Evolutionary conservation across 2,329 filamentous ascomycete genomes (phyloP), one percentile per base, ranked within the genome.

Genomic region (Neopestalotiopsis clavispora): DNA sequence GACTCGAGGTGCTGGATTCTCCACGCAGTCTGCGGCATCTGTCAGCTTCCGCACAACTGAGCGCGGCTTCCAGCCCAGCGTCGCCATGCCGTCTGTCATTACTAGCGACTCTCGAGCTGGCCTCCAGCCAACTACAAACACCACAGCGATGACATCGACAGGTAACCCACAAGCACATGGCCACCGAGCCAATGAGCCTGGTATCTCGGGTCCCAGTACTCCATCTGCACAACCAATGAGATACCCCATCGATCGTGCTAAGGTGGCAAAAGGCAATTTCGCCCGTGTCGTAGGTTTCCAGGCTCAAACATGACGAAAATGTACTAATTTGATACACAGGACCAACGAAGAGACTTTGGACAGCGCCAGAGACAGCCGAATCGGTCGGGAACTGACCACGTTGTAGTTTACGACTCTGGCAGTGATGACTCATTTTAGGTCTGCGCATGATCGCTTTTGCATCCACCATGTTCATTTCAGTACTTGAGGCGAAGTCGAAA

Each of bases 31-130:
- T 52, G 45, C 14, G 9, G 20, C 45, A 4, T 52, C 45, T 52
- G 23, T 28, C 23, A 59, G 57, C 23, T 30, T 17, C 57, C 23
- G 20, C 23, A 9, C 57, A 12, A 30, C 40, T 32, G 13, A 12
- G n/a, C 45, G 30, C 14, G n/a, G 14, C 30, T 17, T 28, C 23
- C 23, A 28, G 23, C 23, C 23, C 23, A 28, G 38, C 38, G 23
- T n/a, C n/a, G n/a, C 38, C 14, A 49, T 38, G 10, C 23, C 62
- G 30, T 67, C 65, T 4, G 32, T 49, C 23, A 32, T 32, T 2
- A 49, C 65, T 7, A 67, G 52, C 20, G 65, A 67, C 34, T 67
- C 65, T 45, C 65, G 38, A 45, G 65, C 65, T 30, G 65, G 65
- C 23, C 23, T 28, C 23, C 59, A 17, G 17, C 52, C 7, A 49